Conservation (phyloP, 129 eudicot species). For the Chrysanthemum makinoi region DNA sequence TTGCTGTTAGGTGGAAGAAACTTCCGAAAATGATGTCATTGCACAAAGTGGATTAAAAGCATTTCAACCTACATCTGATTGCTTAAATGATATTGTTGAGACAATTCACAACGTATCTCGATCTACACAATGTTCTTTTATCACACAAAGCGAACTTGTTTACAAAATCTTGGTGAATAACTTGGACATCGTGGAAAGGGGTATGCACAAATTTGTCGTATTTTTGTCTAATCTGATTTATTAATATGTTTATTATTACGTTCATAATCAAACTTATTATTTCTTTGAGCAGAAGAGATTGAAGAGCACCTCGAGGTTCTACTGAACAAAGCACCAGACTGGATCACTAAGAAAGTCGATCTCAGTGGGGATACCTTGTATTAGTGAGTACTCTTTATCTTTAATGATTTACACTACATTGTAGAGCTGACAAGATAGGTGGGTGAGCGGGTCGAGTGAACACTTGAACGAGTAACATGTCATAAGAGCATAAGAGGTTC, state of each 20-base stretch:
- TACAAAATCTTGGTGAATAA: slow-evolving; percentile 60
- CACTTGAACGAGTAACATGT: background rate
- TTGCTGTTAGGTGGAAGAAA: slow-evolving; percentile 24
- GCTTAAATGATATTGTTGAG: slow-evolving; percentile 46
- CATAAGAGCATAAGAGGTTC: background rate
- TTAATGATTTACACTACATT: background rate
- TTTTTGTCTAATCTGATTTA: slow-evolving; percentile 15
- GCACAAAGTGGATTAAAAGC: slow-evolving; percentile 23
- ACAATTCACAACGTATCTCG: slow-evolving; percentile 48
- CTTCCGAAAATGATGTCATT: slow-evolving; percentile 10
- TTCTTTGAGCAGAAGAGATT: slow-evolving; percentile 41
- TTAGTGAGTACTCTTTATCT: slow-evolving; percentile 43
- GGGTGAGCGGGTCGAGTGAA: background rate
- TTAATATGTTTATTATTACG: background rate
- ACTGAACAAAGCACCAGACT: slow-evolving; percentile 69
- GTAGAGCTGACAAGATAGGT: background rate
- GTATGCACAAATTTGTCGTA: slow-evolving; percentile 32
- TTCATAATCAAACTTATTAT: background rate
- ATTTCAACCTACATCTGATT: slow-evolving; percentile 25
- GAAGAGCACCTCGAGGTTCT: slow-evolving; percentile 53
- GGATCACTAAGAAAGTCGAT: slow-evolving; percentile 56
- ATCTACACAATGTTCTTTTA: slow-evolving; percentile 44
- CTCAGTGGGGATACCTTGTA: slow-evolving; percentile 65
- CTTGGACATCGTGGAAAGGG: slow-evolving; percentile 47
- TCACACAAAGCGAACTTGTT: slow-evolving; percentile 61